A percentile compares a stretch with the other conserved stretches of the same genome.
phyloP scores from a whole-genome alignment of 2,329 filamentous ascomycete genomes.

The Macrophomina pseudophaseolina region DNA sequence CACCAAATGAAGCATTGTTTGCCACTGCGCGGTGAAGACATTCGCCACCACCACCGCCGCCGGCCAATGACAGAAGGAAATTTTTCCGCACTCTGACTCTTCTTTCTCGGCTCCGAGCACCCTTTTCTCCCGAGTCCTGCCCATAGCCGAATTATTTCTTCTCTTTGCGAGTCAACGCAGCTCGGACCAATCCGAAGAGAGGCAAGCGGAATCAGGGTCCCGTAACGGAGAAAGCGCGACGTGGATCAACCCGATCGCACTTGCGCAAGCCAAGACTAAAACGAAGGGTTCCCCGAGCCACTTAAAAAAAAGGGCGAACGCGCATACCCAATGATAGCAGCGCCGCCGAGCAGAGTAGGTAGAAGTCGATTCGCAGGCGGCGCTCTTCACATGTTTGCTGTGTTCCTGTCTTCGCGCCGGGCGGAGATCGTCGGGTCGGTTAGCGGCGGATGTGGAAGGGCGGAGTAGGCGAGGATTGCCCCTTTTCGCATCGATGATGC shows the following conservation, averaged over 20 bases:
- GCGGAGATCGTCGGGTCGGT: not conserved
- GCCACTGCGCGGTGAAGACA: not conserved
- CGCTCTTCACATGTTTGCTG: not conserved
- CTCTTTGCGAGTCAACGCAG: too few species aligned
- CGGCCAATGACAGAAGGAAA: not conserved
- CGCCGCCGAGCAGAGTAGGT: too few species aligned
- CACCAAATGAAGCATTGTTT: not conserved
- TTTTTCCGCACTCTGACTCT: not conserved
- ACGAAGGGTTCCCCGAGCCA: not conserved
- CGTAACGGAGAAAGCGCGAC: not conserved
- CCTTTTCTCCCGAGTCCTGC: not conserved
- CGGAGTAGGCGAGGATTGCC: constrained; percentile 9
- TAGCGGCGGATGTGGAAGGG: not conserved
- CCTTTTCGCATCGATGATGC: not conserved
- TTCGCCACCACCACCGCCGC: not conserved
- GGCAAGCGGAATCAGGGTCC: constrained; percentile 13
- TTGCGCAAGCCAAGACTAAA: constrained; percentile 6
- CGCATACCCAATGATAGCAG: not conserved
- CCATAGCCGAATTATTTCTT: too few species aligned
- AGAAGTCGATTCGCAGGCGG: too few species aligned
- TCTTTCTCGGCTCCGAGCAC: not conserved
- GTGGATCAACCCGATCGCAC: constrained; percentile 8
- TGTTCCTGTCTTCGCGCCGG: too few species aligned
- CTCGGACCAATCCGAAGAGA: not conserved
- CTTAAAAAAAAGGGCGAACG: too few species aligned